Percentiles rank a stretch among this genome's conserved stretches.
Evolutionary conservation across 106 monocot genomes (phyloP).

Genomic region (Allium fistulosum): DNA sequence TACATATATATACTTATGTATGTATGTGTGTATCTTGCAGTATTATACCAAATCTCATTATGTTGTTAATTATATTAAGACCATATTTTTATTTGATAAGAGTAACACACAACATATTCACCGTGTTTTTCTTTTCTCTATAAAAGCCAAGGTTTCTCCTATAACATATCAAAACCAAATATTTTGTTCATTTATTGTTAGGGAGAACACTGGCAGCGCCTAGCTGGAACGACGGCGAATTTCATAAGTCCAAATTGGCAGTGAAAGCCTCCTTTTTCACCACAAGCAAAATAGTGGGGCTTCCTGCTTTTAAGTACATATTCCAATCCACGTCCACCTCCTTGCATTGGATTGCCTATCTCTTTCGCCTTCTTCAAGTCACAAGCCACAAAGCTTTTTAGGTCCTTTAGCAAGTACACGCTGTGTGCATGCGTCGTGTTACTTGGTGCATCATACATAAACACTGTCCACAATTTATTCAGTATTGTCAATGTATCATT

Average conservation of each 20-base stretch:
- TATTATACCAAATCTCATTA: no score
- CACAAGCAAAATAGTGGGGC: constrained; percentile 56
- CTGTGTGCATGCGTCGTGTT: constrained; percentile 41
- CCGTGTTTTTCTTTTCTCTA: no score
- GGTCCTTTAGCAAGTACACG: constrained; percentile 42
- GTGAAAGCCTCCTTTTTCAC: constrained; percentile 39
- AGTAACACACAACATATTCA: no score
- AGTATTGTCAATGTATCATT: neutral
- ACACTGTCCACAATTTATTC: constrained; percentile 31
- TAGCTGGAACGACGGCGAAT: constrained; percentile 34
- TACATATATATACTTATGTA: no score
- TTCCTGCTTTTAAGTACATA: constrained; percentile 46
- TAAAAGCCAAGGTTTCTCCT: no score
- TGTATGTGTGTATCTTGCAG: no score
- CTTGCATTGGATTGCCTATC: constrained; percentile 34
- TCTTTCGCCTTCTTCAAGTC: constrained; percentile 37
- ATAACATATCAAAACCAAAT: no score
- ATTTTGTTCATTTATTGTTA: no score
- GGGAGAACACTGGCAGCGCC: neutral
- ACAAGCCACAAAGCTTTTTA: constrained; percentile 26
- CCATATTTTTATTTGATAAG: no score
- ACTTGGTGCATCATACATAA: constrained; percentile 65
- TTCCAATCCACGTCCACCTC: constrained; percentile 40
- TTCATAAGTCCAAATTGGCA: constrained; percentile 61
- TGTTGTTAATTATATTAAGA: no score